Evolutionary conservation across 345 rosid species (phyloP), one percentile per base, ranked within the genome.

Genomic region (Aurinia saxatilis): DNA sequence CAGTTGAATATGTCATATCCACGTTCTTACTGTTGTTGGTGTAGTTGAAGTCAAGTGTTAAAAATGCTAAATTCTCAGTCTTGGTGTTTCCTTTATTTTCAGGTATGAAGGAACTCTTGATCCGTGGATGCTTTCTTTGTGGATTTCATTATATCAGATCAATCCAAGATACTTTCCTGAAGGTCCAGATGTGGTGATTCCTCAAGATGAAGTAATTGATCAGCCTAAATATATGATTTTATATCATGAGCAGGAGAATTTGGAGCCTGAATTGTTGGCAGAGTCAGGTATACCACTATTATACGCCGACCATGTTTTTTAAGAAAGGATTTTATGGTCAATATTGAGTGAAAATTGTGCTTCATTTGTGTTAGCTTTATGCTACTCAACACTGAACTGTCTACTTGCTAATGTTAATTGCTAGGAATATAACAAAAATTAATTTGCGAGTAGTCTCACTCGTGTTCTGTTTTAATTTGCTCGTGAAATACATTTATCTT

Each of bases 71-170:
- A 13, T 17, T 35, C 19, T 57, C 40, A 41, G 34, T 50, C 25
- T 46, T 15, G 57, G 59, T 63, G 7, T 33, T 29, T 8, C 27
- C 38, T 54, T 39, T 70, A 41, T 42, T 12, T 64, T 38, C 68
- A 93, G 99, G 68, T 90, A 90, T 68, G 97, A 90, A 84, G 97
- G 88, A 77, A 81, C 87, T 72, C 66, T 93, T 75, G 99, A 93
- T 78, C 88, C 96, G 17, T 93, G 99, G 99, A 75, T 87, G 88
- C 67, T 67, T 68, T 82, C 90, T 68, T 81, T 90, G 71, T 93
- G 99, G 99, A 77, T 54, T 66, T 36, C 50, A 33, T 67, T 85
- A 79, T 57, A 70, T 75, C 75, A 80, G 72, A 78, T 81, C 11
- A 70, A 76, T 66, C 83, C 95, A 50, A 75, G 77, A 34, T 77